Base-by-base conservation (phyloP, 225 moss, liverwort and hornwort genomes). In the Sphagnum tenellum region DNA sequence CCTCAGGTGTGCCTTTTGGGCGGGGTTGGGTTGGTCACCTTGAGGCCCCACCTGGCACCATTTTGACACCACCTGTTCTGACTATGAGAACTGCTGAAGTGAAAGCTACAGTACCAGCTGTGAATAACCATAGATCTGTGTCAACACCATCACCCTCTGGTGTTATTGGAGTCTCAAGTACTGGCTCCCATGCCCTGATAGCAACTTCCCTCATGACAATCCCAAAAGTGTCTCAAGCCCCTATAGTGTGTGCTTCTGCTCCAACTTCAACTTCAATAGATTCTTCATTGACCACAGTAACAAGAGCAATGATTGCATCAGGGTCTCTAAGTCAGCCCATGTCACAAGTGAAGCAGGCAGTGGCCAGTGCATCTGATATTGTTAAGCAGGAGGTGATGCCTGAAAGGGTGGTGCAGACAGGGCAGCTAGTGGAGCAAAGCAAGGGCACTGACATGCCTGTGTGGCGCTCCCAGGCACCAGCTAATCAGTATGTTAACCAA, bases 21-120 rank as follows among this genome's bases (percentile, higher is more conserved):
- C 78, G 71, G 68, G 84, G 81, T 14, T 84, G 84, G 84, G 76
- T 84, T 50, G 84, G 84, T 70, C 80, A 78, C 68, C 71, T 73
- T 14, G 84, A 84, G 69, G 84, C 84, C 56, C 84, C 84, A 44
- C 73, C 75, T 55, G 84, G 84, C 73, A 84, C 81, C 47, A 73
- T 84, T 69, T 81, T 84, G 61, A 84, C 75, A 68, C 71, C 75
- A 66, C 73, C 78, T 8, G 69, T 69, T n/a, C 12, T 5, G 8
- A 10, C 45, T 47, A 10, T 45, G 7, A 61, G 47, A 7, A 9
- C 61, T 61, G 61, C 67, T 8, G 84, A 84, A 57, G 51, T 63
- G 46, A 80, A 73, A 70, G 73, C 55, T 48, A 53, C 73, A 2
- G 77, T 66, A 44, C 46, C 61, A 64, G 60, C 75, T 49, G 66